Evolutionary conservation across 352 stramenopile genomes (phyloP).

Genomic region (Phytopythium aichiense): DNA sequence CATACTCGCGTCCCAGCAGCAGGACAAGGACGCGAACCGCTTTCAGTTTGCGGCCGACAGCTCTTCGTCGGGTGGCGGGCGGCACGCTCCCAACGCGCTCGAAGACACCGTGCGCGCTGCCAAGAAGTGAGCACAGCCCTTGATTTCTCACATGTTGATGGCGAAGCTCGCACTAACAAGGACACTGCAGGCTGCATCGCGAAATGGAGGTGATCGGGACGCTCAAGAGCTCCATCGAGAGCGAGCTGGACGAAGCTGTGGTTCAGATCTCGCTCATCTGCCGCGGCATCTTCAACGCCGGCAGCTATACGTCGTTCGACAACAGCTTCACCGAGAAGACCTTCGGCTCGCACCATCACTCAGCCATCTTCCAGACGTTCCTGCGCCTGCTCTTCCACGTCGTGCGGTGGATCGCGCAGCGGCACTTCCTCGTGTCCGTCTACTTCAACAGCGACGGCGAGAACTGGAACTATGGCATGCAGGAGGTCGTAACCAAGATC

Average conservation of each 20-base stretch:
- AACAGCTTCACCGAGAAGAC: constrained; percentile 70
- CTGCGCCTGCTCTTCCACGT: constrained; percentile 64
- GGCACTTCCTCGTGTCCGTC: constrained; percentile 54
- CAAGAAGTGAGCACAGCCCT: constrained; percentile 41
- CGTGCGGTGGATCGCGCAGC: constrained; percentile 54
- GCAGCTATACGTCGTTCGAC: constrained; percentile 72
- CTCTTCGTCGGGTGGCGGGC: not conserved
- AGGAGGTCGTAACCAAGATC: constrained; percentile 62
- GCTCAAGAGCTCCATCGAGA: constrained; percentile 64
- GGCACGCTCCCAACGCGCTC: constrained; percentile 35
- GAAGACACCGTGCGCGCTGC: constrained; percentile 52
- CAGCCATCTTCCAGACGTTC: constrained; percentile 65
- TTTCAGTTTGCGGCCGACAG: constrained; percentile 5
- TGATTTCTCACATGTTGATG: not conserved
- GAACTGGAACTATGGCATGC: constrained; percentile 63
- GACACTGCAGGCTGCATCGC: constrained; percentile 46
- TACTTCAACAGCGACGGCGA: constrained; percentile 66
- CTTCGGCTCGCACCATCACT: constrained; percentile 66
- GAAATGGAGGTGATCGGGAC: constrained; percentile 75
- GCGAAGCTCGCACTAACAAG: not conserved
- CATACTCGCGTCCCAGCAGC: constrained; percentile 32
- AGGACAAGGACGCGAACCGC: constrained; percentile 11
- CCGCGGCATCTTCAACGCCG: constrained; percentile 65
- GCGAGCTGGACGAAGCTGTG: constrained; percentile 60
- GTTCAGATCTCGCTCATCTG: constrained; percentile 66